Conservation (phyloP, 2,329 filamentous ascomycete species). For the Leptographium flavum region DNA sequence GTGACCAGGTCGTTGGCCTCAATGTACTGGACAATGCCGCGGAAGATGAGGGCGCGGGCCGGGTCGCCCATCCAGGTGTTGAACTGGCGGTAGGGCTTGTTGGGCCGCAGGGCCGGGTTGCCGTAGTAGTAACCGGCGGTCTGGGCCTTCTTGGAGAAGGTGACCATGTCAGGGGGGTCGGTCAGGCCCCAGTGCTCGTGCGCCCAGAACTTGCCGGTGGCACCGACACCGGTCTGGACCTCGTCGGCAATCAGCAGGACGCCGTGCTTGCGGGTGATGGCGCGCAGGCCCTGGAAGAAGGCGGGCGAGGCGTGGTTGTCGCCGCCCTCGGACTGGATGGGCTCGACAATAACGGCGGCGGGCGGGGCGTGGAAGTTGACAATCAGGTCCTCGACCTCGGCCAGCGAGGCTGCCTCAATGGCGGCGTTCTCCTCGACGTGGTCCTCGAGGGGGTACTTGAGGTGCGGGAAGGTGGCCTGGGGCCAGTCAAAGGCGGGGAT, state of each 20-base stretch:
- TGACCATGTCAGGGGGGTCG: constrained; percentile 79
- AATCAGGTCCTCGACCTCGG: constrained; percentile 72
- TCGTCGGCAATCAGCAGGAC: constrained; percentile 86
- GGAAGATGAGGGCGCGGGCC: constrained; percentile 70
- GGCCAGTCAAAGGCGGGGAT: constrained; percentile 95
- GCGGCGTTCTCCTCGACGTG: constrained; percentile 67
- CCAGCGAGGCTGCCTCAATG: constrained; percentile 67
- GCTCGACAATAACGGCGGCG: constrained; percentile 73
- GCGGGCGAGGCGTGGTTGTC: constrained; percentile 83
- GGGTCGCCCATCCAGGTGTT: constrained; percentile 98
- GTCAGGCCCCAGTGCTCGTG: constrained; percentile 85
- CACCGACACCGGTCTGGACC: constrained; percentile 85
- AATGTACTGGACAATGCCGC: constrained; percentile 70
- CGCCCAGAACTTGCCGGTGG: constrained; percentile 90
- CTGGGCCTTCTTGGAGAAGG: constrained; percentile 91
- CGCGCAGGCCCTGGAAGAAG: constrained; percentile 77
- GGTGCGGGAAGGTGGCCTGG: constrained; percentile 68
- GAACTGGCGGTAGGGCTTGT: constrained; percentile 91
- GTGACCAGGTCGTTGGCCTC: constrained; percentile 62
- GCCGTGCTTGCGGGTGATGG: constrained; percentile 60
- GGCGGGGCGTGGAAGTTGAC: constrained; percentile 65
- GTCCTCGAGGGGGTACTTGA: constrained; percentile 78
- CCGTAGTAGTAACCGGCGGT: constrained; percentile 87
- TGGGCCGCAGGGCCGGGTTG: constrained; percentile 65
- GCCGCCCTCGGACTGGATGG: constrained; percentile 84